A percentile compares a stretch with the other conserved stretches of the same genome.
Conservation (phyloP, 2,329 filamentous ascomycete genomes). For the Botryotinia narcissicola region DNA sequence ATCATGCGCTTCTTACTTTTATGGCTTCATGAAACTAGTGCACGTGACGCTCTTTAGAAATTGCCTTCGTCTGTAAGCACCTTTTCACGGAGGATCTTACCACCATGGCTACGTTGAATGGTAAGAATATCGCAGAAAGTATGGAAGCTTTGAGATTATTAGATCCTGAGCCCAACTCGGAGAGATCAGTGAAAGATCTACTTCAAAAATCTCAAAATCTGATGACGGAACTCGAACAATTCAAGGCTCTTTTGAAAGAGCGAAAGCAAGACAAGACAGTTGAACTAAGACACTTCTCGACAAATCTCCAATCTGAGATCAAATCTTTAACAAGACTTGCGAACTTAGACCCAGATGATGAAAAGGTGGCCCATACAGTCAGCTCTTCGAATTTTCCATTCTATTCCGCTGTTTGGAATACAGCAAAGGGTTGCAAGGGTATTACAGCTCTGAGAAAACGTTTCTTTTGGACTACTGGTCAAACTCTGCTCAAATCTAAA, state of each 20-base stretch:
- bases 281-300: slow-evolving; percentile 50
- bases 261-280: slow-evolving; percentile 47
- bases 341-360: slow-evolving; percentile 29
- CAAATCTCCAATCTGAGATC: slow-evolving; percentile 48
- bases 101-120: background rate
- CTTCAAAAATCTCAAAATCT: slow-evolving; percentile 37
- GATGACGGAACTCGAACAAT: slow-evolving; percentile 46
- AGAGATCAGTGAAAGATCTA: slow-evolving; percentile 21
- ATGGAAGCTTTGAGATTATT: slow-evolving; percentile 2
- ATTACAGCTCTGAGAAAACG: slow-evolving; percentile 57
- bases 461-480: slow-evolving; percentile 47
- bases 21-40: background rate
- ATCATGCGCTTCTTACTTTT: background rate
- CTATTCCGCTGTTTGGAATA: slow-evolving; percentile 60
- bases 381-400: slow-evolving; percentile 66
- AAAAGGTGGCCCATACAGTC: slow-evolving; percentile 52
- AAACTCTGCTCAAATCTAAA: slow-evolving; percentile 18
- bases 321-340: slow-evolving; percentile 45
- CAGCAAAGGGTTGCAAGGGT: slow-evolving; percentile 56
- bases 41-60: background rate
- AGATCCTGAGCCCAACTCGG: slow-evolving; percentile 1
- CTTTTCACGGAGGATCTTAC: background rate
- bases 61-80: background rate
- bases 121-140: background rate
- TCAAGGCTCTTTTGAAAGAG: slow-evolving; percentile 43